Conservation (phyloP, 140 eudicot genomes). For the Bidens hawaiensis region DNA sequence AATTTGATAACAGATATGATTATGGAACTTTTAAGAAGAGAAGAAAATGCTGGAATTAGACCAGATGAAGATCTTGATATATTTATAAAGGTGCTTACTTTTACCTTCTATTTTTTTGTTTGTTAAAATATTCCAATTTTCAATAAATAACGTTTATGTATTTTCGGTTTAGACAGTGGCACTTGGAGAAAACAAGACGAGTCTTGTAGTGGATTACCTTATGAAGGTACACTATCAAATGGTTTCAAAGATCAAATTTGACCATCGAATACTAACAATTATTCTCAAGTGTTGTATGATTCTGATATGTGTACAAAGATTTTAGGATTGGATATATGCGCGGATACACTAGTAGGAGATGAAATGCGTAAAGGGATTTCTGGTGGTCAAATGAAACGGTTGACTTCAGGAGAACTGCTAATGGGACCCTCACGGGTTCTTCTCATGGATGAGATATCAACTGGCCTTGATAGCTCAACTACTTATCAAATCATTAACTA, state of each 20-base stretch:
- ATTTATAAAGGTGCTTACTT: conserved; percentile 68
- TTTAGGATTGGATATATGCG: conserved; percentile 82
- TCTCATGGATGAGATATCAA: conserved; percentile 75
- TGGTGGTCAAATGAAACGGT: conserved; percentile 87
- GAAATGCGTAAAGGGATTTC: conserved; percentile 90
- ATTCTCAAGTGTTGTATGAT: conserved; percentile 13
- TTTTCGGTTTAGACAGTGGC: conserved; percentile 67
- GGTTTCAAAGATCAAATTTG: conserved; percentile 5
- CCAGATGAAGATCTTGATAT: conserved; percentile 91
- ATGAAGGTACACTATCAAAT: conserved; percentile 67
- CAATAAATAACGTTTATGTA: too few relatives aligned
- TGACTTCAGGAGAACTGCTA: conserved; percentile 66
- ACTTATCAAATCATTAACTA: conserved; percentile 66
- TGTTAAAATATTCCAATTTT: not conserved
- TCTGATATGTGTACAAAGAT: conserved; percentile 56
- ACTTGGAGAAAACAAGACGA: conserved; percentile 71
- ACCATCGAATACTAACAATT: not conserved
- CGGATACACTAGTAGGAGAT: conserved; percentile 85
- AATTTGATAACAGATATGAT: conserved; percentile 63
- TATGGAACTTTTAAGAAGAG: conserved; percentile 88
- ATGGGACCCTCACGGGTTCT: conserved; percentile 64
- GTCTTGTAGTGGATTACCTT: conserved; percentile 74
- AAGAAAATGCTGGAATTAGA: conserved; percentile 58
- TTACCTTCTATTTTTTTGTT: conserved; percentile 12
- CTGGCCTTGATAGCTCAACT: conserved; percentile 81